Evolutionary conservation across 345 rosid species (phyloP), one percentile per base, ranked within the genome.

Genomic region (Corchorus olitorius): DNA sequence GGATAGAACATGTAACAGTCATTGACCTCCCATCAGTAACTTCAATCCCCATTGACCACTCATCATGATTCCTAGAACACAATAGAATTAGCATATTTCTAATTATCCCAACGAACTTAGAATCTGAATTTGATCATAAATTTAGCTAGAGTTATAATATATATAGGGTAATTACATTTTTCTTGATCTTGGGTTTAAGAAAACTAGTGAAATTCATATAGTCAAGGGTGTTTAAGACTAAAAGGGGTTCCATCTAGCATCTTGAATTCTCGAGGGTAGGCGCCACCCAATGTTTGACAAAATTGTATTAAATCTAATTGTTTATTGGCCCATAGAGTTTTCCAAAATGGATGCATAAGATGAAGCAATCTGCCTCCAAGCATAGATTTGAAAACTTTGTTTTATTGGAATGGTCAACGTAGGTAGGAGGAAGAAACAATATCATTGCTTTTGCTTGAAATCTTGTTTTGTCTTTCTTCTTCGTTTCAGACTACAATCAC

Each of bases 361-460:
- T 73, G 22, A 59, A 27, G 68, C 61, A 27, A 73, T 19, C 34
- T 50, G 6, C 16, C 27, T 1, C 27, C 53, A 6, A 6, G 43
- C 41, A 16, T 53, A 8, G 52, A 22, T 65, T 14, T 65, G 54
- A 53, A 27, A 27, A 27, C 27, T 27, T 27, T 27, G 0, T 27
- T 27, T 11, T 49, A 20, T 61, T 61, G 54, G 65, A 43, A 17
- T 65, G 33, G 72, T 65, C 72, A 43, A 74, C 5, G 17, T 17
- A 66, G 56, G 20, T 65, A 27, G 54, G 65, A 54, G 37, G 65
- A 60, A 27, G 5, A 27, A 22, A 35, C 41, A 12, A 6, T 4
- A 49, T 22, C 56, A 35, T 78, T 70, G 56, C 67, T 60, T 54
- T 53, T 22, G 54, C 65, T 78, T 82, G 4, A 41, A 69, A 59